Evolutionary conservation across 352 stramenopile species (phyloP), one percentile per base, ranked within the genome.

Genomic region (Halophytophthora polymorphica): DNA sequence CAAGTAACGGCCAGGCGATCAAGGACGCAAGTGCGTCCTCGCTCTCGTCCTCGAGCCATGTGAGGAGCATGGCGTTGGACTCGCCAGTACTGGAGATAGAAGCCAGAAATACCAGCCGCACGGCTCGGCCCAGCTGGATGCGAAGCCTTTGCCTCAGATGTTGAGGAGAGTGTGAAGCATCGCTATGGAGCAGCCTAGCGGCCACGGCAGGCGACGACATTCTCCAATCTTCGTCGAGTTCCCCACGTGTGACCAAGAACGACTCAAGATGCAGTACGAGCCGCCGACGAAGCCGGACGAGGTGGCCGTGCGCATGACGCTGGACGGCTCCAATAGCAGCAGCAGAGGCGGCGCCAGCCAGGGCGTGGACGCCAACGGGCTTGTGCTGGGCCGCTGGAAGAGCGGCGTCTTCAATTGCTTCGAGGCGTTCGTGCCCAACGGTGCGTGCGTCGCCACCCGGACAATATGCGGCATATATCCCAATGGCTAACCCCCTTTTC

Each of bases 321-420:
- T 66, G 55, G 56, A 63, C 35, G 60, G 60, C 45, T n/a, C n/a
- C 36, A 69, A 50, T 39, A 69, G 33, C 50, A 61, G 25, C 25
- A 31, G 25, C 25, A 31, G 25, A 31, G 25, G 25, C 25, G 8
- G 25, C 25, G 4, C 25, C 25, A 45, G 50, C 35, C 53, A 74
- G 11, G 77, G 76, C 21, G 64, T 70, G 37, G 81, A 89, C 63
- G 68, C 81, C 21, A 89, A 89, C 51, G 81, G 76, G 10, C 69
- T 91, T 47, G 59, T 86, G 34, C 79, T 74, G n/a, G 77, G 81
- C 22, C 72, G 72, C 59, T 90, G 80, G 80, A 90, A 90, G 58
- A 83, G 73, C 11, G 71, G 73, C 29, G 58, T 90, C 50, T 90
- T 86, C 39, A 76, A 69, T 56, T 90, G 71, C 61, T 81, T 62